Conservation (phyloP, 805 yeast genomes). For the Candida schatavii region DNA sequence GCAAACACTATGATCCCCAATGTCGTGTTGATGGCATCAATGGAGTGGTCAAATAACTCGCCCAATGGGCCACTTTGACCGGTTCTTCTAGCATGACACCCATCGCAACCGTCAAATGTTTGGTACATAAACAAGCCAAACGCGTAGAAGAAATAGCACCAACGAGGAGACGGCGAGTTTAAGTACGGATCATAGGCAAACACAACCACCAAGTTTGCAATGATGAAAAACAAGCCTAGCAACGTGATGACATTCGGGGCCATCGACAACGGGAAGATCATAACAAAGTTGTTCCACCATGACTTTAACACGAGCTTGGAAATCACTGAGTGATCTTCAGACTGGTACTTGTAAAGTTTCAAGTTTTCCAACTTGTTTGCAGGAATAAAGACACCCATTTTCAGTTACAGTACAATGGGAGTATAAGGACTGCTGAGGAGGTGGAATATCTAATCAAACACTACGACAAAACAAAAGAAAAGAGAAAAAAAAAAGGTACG, state of each 20-base stretch:
- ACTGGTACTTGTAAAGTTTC: conserved; percentile 61
- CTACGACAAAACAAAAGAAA: not conserved
- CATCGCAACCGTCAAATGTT: conserved; percentile 95
- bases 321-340: conserved; percentile 77
- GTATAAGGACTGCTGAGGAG: not conserved
- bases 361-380: conserved; percentile 47
- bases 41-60: conserved; percentile 89
- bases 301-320: conserved; percentile 76
- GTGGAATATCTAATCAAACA: too few species aligned
- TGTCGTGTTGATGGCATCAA: conserved; percentile 72
- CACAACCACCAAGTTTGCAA: conserved; percentile 60
- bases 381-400: conserved; percentile 69
- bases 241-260: conserved; percentile 93
- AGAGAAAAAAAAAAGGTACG: not conserved
- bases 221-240: conserved; percentile 69
- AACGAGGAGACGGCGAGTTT: conserved; percentile 58
- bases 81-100: conserved; percentile 90
- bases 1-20: conserved; percentile 71
- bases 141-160: conserved; percentile 78
- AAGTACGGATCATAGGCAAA: conserved; percentile 73
- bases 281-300: conserved; percentile 75
- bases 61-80: conserved; percentile 96
- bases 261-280: conserved; percentile 77
- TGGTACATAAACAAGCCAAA: conserved; percentile 85
- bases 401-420: not conserved